A percentile compares a stretch with the other conserved stretches of the same genome.
phyloP scores from a whole-genome alignment of 225 moss, liverwort and hornwort genomes.

The Takakia lepidozioides region DNA sequence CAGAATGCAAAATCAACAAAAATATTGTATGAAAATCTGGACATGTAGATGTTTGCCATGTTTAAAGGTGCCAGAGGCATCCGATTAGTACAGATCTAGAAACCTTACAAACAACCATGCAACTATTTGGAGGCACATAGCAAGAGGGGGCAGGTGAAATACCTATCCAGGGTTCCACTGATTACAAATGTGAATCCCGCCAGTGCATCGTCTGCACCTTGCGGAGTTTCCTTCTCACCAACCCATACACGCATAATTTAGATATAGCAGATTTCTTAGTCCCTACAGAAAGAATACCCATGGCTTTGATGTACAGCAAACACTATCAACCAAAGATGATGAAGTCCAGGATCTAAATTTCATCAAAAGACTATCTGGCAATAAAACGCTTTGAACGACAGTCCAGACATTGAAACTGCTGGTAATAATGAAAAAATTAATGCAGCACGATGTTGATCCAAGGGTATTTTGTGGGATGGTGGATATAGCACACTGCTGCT shows the following conservation, averaged over 20 bases:
- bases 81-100: not conserved
- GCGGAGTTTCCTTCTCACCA: conserved; percentile 73
- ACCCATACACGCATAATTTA: too few relatives aligned
- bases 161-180: conserved; percentile 98
- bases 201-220: conserved; percentile 79
- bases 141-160: not conserved
- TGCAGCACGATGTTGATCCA: too few relatives aligned
- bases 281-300: not conserved
- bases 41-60: too few relatives aligned
- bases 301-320: not conserved
- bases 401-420: not conserved
- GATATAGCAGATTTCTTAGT: too few relatives aligned
- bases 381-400: not conserved
- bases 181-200: conserved; percentile 80
- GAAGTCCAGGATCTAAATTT: too few relatives aligned
- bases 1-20: too few relatives aligned
- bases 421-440: too few relatives aligned
- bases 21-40: not conserved
- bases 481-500: too few relatives aligned
- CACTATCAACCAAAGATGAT: not conserved
- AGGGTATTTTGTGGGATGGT: too few relatives aligned
- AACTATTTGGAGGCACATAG: not conserved
- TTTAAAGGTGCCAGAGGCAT: too few relatives aligned
- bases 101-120: not conserved
- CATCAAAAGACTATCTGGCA: not conserved